phyloP scores from a whole-genome alignment of 108 stramenopile genomes.

The Skeletonema grethae region DNA sequence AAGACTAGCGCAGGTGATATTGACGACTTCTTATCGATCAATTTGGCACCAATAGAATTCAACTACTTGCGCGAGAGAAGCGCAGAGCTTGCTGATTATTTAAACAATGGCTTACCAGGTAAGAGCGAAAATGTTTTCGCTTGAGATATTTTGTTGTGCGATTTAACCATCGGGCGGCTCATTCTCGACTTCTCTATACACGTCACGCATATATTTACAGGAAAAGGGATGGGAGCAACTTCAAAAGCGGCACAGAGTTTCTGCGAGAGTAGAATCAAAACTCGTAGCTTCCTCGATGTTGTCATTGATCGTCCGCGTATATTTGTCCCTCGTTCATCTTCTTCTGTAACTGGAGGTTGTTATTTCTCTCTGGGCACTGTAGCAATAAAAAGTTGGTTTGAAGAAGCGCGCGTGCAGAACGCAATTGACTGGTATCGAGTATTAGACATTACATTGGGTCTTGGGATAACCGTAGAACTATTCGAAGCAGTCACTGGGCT shows the following conservation, averaged over 20 bases:
- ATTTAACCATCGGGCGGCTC: neutral
- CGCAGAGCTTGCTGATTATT: constrained; percentile 71
- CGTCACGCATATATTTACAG: neutral
- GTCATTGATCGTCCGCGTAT: constrained; percentile 53
- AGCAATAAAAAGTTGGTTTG: constrained; percentile 63
- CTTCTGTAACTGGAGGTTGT: constrained; percentile 15
- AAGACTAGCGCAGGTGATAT: constrained; percentile 19
- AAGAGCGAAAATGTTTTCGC: neutral
- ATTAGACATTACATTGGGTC: constrained; percentile 17
- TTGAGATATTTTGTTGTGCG: neutral
- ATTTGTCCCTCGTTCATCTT: constrained; percentile 48
- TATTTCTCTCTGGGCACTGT: constrained; percentile 56
- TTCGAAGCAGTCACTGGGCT: neutral
- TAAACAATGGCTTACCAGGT: constrained; percentile 75
- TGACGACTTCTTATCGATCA: constrained; percentile 63
- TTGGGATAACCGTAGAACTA: constrained; percentile 24
- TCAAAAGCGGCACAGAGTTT: constrained; percentile 75
- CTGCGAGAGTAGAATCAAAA: constrained; percentile 59
- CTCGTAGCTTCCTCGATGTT: constrained; percentile 61
- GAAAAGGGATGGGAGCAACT: constrained; percentile 76
- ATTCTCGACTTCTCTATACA: neutral
- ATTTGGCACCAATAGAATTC: constrained; percentile 50
- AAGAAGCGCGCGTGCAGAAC: constrained; percentile 15
- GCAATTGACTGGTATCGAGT: constrained; percentile 40
- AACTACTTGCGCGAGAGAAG: constrained; percentile 60